Evolutionary conservation across 2,329 filamentous ascomycete genomes (phyloP), one percentile per base, ranked within the genome.

Genomic region (Pyricularia pennisetigena): DNA sequence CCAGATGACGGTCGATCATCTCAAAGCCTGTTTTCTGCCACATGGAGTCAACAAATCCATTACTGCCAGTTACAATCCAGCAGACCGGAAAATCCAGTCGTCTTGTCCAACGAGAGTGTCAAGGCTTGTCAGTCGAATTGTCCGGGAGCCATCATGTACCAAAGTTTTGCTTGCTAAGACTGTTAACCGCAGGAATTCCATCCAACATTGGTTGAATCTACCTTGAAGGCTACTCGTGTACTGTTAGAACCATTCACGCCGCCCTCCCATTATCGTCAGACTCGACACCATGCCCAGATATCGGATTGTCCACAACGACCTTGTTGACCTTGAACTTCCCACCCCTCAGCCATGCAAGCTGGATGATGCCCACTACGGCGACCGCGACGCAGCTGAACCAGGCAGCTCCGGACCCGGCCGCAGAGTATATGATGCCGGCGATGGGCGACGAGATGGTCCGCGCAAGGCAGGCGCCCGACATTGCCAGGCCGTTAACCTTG

Each of bases 401-500:
- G 2, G 64, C 64, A n/a, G 41, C 32, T 3, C 64, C 64, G 14
- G 35, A 54, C 5, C 64, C 64, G 2, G 10, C 12, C 12, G 41
- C 32, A 20, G 35, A 28, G 9, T 66, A 66, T 8, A 66, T 28
- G 65, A 57, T 30, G 2, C 65, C 65, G 35, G 54, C 65, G 16
- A 66, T 14, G 8, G 65, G 65, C 16, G 65, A 29, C 35, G 65
- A 35, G 24, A 66, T 59, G 24, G 41, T 66, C 24, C 65, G 20
- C 5, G 35, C 35, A 26, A 30, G 6, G 54, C 35, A 57, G 14
- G 65, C 65, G 24, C 35, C 65, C 14, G 35, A 57, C 65, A 57
- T 57, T 2, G 65, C 65, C 24, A 66, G 65, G 30, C 65, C 65
- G 65, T 66, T 66, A 41, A 66, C 54, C 65, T 57, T 57, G 14